Evolutionary conservation across 768 basidiomycete genomes (phyloP).

Genomic region (Crassisporium funariophilum): DNA sequence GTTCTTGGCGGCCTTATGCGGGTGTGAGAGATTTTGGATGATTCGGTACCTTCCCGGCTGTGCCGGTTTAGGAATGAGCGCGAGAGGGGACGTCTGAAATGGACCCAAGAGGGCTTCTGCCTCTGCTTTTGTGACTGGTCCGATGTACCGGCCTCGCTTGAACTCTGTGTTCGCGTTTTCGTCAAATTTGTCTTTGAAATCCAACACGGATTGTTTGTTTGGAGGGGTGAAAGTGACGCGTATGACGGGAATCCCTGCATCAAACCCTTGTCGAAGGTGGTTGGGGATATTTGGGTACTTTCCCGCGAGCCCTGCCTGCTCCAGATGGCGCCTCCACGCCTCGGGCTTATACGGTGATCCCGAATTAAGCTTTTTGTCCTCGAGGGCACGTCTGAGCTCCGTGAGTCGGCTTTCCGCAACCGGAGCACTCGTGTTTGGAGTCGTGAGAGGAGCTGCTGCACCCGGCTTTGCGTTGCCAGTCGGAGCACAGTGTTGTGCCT

Average conservation of each 20-base stretch:
- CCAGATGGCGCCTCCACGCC: constrained; percentile 29
- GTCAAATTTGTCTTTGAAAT: constrained; percentile 10
- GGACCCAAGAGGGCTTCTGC: constrained; percentile 23
- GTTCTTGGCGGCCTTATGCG: background rate
- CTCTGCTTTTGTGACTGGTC: constrained; percentile 23
- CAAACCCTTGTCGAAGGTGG: constrained; percentile 29
- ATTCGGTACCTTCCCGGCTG: constrained; percentile 27
- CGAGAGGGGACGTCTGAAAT: constrained; percentile 36
- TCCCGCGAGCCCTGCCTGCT: constrained; percentile 9
- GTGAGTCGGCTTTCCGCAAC: constrained; percentile 36
- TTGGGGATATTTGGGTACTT: constrained; percentile 24
- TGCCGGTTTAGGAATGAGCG: constrained; percentile 31
- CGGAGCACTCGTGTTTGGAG: constrained; percentile 40
- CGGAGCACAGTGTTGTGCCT: constrained; percentile 27
- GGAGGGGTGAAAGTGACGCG: constrained; percentile 25
- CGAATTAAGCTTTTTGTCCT: constrained; percentile 27
- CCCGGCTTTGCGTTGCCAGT: constrained; percentile 28
- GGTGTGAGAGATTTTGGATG: constrained; percentile 38
- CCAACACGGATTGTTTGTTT: constrained; percentile 26
- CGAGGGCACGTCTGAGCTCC: constrained; percentile 41
- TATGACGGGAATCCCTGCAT: constrained; percentile 31
- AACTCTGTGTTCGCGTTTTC: constrained; percentile 24
- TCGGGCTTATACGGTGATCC: constrained; percentile 29
- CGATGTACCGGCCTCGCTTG: constrained; percentile 22
- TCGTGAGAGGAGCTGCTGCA: constrained; percentile 27